Conservation (phyloP, 2,329 filamentous ascomycete genomes). For the Arthrobotrys iridis region DNA sequence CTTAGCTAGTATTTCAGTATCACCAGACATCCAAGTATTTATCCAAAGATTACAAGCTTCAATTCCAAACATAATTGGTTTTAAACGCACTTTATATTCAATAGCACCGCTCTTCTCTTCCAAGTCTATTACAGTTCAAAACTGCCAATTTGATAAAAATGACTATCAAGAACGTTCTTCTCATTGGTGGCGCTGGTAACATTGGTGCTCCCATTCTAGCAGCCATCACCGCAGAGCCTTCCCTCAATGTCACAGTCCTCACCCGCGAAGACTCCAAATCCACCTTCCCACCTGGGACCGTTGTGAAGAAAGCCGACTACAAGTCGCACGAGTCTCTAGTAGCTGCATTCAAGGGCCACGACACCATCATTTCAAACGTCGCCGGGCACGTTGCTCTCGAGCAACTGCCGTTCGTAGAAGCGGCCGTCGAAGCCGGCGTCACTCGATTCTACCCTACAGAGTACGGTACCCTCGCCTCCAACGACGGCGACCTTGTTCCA, state of each 20-base stretch:
- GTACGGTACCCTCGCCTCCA: conserved; percentile 63
- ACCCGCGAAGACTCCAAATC: conserved; percentile 65
- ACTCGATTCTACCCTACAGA: conserved; percentile 72
- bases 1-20: neutral
- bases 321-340: conserved; percentile 65
- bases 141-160: conserved; percentile 14
- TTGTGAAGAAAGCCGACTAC: conserved; percentile 66
- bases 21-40: neutral
- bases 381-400: conserved; percentile 62
- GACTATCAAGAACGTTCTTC: conserved; percentile 43
- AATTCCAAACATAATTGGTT: neutral
- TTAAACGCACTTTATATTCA: neutral
- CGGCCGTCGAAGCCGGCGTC: conserved; percentile 70
- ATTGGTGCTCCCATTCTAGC: conserved; percentile 32
- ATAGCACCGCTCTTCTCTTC: neutral
- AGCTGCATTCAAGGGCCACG: conserved; percentile 67
- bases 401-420: conserved; percentile 69
- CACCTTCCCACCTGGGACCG: conserved; percentile 61
- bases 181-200: conserved; percentile 47
- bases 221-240: conserved; percentile 37
- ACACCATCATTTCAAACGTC: conserved; percentile 68
- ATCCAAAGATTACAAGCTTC: neutral
- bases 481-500: conserved; percentile 62
- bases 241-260: conserved; percentile 68
- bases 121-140: neutral